Percentiles rank a stretch among this genome's conserved stretches.
phyloP scores from a whole-genome alignment of 805 yeast genomes.

The Metschnikowia henanensis region DNA sequence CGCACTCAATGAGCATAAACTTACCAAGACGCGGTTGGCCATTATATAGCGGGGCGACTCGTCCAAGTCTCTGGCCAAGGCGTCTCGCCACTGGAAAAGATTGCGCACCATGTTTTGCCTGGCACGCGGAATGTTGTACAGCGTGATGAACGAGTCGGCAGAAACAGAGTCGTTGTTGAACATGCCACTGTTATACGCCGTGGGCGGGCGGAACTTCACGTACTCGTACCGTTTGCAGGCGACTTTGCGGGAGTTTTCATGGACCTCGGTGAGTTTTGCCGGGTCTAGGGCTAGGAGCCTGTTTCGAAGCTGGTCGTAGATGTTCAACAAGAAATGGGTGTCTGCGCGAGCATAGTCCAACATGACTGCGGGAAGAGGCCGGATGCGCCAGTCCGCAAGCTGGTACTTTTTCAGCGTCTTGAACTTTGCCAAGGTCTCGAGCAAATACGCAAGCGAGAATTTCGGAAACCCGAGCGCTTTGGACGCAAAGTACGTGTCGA shows the following conservation, averaged over 20 bases:
- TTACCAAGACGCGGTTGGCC: slow-evolving; percentile 75
- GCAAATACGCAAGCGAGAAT: slow-evolving; percentile 78
- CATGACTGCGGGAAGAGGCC: slow-evolving; percentile 82
- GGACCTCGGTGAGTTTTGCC: slow-evolving; percentile 55
- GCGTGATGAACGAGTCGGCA: slow-evolving; percentile 52
- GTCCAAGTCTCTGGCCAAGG: slow-evolving; percentile 68
- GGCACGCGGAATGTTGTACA: slow-evolving; percentile 60
- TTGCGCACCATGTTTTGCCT: slow-evolving; percentile 56
- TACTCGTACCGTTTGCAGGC: slow-evolving; percentile 83
- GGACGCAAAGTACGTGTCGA: slow-evolving; percentile 93
- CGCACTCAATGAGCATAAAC: slow-evolving; percentile 49
- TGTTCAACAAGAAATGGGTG: slow-evolving; percentile 85
- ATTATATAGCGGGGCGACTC: slow-evolving; percentile 83
- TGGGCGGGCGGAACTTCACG: slow-evolving; percentile 52
- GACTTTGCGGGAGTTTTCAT: slow-evolving; percentile 73
- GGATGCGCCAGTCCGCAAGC: slow-evolving; percentile 92
- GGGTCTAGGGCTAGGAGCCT: slow-evolving; percentile 45
- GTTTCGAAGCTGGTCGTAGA: slow-evolving; percentile 73
- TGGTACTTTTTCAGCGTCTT: slow-evolving; percentile 93
- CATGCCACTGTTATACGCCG: slow-evolving; percentile 39
- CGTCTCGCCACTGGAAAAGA: slow-evolving; percentile 83
- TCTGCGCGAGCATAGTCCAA: slow-evolving; percentile 88
- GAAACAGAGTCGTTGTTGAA: slow-evolving; percentile 43
- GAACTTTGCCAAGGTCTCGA: slow-evolving; percentile 79
- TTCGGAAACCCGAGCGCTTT: slow-evolving; percentile 75